These are phyloP conservation scores for Colletotrichum sp. DNA, from an alignment of 2,329 filamentous ascomycete species.

Conservation along the genomic window DNA sequence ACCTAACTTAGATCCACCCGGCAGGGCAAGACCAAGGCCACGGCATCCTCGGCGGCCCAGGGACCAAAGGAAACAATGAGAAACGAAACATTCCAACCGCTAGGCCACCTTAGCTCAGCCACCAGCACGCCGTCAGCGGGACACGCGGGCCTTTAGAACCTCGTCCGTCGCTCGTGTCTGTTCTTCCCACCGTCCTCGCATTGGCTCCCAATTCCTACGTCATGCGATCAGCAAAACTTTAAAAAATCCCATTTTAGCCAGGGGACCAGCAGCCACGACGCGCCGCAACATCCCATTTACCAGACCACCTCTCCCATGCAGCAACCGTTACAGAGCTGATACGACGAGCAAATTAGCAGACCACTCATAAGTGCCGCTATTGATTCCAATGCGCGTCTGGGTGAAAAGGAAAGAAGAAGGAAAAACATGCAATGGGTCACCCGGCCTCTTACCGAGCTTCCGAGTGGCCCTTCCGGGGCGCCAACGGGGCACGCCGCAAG, in stretches of 20 bases:
- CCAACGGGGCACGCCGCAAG: neutral
- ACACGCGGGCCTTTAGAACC: neutral
- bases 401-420: neutral
- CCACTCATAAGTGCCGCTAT: neutral
- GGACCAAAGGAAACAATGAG: neutral
- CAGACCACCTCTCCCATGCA: neutral
- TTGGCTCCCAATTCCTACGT: conserved; percentile 1
- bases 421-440: neutral
- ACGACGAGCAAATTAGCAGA: neutral
- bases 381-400: neutral
- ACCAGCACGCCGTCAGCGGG: neutral
- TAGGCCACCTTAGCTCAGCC: conserved; percentile 12
- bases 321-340: neutral
- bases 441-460: neutral
- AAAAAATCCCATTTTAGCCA: neutral
- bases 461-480: neutral
- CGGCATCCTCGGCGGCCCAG: neutral
- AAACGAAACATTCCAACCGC: conserved; percentile 17
- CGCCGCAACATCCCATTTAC: neutral
- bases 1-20: neutral
- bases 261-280: neutral
- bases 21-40: neutral
- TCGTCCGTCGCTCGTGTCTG: neutral
- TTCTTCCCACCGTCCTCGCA: neutral
- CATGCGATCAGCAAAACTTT: neutral